Evolutionary conservation across 805 yeast species (phyloP).

Genomic region (Cyberlindnera euphorbiae): DNA sequence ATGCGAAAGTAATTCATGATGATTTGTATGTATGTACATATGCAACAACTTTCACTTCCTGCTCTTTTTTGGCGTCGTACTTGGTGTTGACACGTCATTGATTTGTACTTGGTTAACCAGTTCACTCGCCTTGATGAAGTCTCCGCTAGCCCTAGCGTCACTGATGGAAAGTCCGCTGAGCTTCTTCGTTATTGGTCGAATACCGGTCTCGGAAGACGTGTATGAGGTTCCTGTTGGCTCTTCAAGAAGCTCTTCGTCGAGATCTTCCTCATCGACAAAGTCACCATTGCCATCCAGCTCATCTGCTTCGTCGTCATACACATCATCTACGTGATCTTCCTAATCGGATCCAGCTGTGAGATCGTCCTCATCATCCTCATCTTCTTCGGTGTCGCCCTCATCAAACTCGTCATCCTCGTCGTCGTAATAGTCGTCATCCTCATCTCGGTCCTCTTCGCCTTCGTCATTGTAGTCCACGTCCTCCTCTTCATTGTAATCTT

Average conservation of each 20-base stretch:
- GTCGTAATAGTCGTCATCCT: conserved; percentile 15
- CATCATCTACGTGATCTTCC: conserved; percentile 14
- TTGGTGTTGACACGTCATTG: too few species aligned
- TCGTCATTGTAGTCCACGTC: conserved; percentile 21
- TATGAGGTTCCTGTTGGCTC: conserved; percentile 26
- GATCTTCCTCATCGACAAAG: conserved; percentile 20
- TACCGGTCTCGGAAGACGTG: background rate
- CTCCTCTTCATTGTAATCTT: conserved; percentile 17
- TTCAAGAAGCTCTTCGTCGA: conserved; percentile 27
- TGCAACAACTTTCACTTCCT: too few species aligned
- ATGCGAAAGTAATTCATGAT: too few species aligned
- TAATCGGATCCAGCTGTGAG: conserved; percentile 2
- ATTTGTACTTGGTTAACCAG: background rate
- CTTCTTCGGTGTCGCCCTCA: conserved; percentile 24
- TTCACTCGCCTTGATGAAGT: background rate
- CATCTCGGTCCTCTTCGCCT: conserved; percentile 22
- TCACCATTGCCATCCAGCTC: conserved; percentile 9
- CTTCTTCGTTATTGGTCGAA: too few species aligned
- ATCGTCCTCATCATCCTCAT: conserved; percentile 29
- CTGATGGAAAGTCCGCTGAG: conserved; percentile 1
- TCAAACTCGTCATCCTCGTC: conserved; percentile 23
- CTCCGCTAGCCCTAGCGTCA: conserved; percentile 3
- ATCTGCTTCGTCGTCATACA: conserved; percentile 18
- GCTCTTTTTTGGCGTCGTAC: too few species aligned
- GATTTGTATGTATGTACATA: too few species aligned